Base-by-base conservation (phyloP, 805 yeast genomes). In the Candida endomychidarum region DNA sequence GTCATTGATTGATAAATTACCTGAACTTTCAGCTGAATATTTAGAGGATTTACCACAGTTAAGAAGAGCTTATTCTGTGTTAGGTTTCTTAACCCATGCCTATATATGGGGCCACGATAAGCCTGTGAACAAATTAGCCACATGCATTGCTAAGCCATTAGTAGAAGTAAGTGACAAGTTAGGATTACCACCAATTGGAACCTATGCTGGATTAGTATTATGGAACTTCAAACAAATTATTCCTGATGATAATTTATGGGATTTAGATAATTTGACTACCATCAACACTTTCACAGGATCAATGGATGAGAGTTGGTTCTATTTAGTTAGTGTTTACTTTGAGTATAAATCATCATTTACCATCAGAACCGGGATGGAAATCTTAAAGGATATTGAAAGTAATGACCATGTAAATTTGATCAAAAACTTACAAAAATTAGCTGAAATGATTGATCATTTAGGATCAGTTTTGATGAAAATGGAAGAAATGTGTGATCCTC, bases 401-500 rank as follows among this genome's bases (percentile, higher is more conserved):
- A 66, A 73, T 35, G 64, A 83, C 34, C 42, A 66, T 5, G 54
- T 53, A 0, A 50, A 50, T 3, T 77, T 81, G 8, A 65, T 69
- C 7, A 55, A 49, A 24, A 59, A 70, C 32, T 64, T 90, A 37
- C 86, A 86, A 55, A 59, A 54, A 25, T 61, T 90, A 40, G 96
- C 96, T 1, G 86, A 83, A 57, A 63, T 75, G 27, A 83, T 90
- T 38, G 95, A 86, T 56, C 66, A 70, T 43, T 66, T 91, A 49
- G 93, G 89, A 10, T 70, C 83, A 3, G 74, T 86, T 1, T 64
- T 91, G 50, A 78, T 82, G 77, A 74, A 77, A 51, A 85, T 90
- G 93, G 89, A 86, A 54, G 96, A 90, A 50, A 84, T 84, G 84
- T 87, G 96, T 61, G 96, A 89, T 56, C 97, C 98, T 2, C 95